These are phyloP conservation scores for Phialophora tarda DNA, from an alignment of 2,329 filamentous ascomycete species.

Conservation along the genomic window DNA sequence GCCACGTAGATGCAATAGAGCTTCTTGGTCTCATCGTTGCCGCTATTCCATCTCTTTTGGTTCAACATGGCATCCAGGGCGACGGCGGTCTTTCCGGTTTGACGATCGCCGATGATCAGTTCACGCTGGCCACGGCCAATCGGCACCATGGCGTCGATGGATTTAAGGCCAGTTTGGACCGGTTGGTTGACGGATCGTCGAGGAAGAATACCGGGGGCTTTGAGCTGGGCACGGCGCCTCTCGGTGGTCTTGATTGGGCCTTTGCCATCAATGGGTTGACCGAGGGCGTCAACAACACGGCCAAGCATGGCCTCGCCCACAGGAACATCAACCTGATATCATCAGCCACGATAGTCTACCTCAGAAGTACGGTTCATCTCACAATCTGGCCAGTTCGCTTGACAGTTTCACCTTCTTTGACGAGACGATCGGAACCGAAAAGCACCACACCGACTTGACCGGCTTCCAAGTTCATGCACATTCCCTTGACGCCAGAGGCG, in stretches of 20 bases:
- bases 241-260: constrained; percentile 90
- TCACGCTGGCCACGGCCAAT: constrained; percentile 99
- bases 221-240: constrained; percentile 96
- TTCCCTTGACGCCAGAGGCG: constrained; percentile 99
- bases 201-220: constrained; percentile 97
- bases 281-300: constrained; percentile 97
- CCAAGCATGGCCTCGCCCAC: constrained; percentile 92
- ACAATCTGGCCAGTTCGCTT: constrained; percentile 99
- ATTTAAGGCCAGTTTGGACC: constrained; percentile 99
- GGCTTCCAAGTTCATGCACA: constrained; percentile 99
- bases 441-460: constrained; percentile 99
- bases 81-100: constrained; percentile 99
- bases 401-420: constrained; percentile 99
- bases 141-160: constrained; percentile 98
- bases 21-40: constrained; percentile 91
- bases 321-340: constrained; percentile 83
- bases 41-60: constrained; percentile 97
- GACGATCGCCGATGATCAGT: constrained; percentile 99
- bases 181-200: constrained; percentile 97
- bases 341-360: constrained; percentile 36
- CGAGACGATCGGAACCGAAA: constrained; percentile 99
- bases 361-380: constrained; percentile 49
- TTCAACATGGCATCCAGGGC: constrained; percentile 98
- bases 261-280: constrained; percentile 99
- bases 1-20: constrained; percentile 99